A percentile compares a stretch with the other conserved stretches of the same genome.
These are phyloP conservation scores for Nasturtium officinale DNA, from an alignment of 345 rosid species.

Conservation along the genomic window DNA sequence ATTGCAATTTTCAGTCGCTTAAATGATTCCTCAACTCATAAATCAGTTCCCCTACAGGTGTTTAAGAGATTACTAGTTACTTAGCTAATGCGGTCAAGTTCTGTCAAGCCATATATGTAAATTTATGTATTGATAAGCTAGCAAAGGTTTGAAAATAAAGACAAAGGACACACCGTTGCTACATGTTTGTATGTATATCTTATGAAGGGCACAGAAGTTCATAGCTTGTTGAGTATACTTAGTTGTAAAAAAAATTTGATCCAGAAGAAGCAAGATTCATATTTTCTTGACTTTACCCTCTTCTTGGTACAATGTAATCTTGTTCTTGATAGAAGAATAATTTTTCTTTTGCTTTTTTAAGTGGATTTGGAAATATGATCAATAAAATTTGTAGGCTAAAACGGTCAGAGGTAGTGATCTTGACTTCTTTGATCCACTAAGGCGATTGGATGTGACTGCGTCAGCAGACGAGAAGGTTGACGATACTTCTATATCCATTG, in stretches of 20 bases:
- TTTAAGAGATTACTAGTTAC: background rate
- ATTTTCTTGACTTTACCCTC: background rate
- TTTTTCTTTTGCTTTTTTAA: background rate
- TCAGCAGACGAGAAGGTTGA: slow-evolving; percentile 41
- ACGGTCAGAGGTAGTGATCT: slow-evolving; percentile 32
- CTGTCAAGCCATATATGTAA: too few species aligned
- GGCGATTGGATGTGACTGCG: slow-evolving; percentile 47
- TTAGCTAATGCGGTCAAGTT: too few species aligned
- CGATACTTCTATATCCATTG: slow-evolving; percentile 38
- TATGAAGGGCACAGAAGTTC: background rate
- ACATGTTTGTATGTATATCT: background rate
- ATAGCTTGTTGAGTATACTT: background rate
- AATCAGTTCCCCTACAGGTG: background rate
- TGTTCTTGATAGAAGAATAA: background rate
- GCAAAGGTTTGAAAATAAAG: too few species aligned
- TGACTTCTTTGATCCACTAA: slow-evolving; percentile 75
- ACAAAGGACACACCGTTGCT: background rate
- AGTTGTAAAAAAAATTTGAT: background rate
- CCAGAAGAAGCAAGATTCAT: background rate
- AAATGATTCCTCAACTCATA: background rate
- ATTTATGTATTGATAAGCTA: too few species aligned
- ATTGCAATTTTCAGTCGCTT: background rate
- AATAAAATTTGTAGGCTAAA: slow-evolving; percentile 43
- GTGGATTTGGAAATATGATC: slow-evolving; percentile 2
- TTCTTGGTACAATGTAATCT: background rate